Conservation (phyloP, 371 early-diverging fungal species). For the Batkoa obscura region DNA sequence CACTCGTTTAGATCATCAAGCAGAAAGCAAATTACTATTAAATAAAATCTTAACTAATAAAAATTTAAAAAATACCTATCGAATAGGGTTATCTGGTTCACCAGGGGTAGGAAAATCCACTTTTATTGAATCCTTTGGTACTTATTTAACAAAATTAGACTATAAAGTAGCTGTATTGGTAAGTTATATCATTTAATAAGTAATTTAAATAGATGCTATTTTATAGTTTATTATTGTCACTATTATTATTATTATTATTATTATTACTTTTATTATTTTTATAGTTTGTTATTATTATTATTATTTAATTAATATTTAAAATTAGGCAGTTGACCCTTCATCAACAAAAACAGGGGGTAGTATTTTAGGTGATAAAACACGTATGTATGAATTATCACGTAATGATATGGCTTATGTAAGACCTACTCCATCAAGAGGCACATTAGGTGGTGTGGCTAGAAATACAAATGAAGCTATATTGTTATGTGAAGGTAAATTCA, state of each 20-base stretch:
- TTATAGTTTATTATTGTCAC: not conserved
- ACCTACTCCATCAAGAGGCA: constrained; percentile 47
- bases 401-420: constrained; percentile 39
- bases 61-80: too few species aligned
- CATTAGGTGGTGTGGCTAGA: constrained; percentile 56
- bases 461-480: constrained; percentile 59
- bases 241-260: not conserved
- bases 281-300: too few species aligned
- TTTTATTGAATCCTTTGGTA: constrained; percentile 61
- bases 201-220: too few species aligned
- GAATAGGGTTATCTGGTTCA: constrained; percentile 54
- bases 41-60: constrained; percentile 11
- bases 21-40: constrained; percentile 25
- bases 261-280: not conserved
- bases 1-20: constrained; percentile 39
- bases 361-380: constrained; percentile 63
- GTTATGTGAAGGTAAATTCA: constrained; percentile 37
- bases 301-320: too few species aligned
- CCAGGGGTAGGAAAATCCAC: constrained; percentile 70
- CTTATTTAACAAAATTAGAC: constrained; percentile 33
- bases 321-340: constrained; percentile 60
- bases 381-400: constrained; percentile 45
- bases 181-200: too few species aligned
- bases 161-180: constrained; percentile 53
- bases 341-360: constrained; percentile 56